Evolutionary conservation across 495 filamentous ascomycete species (phyloP).

Genomic region (Penicillium maclennaniae): DNA sequence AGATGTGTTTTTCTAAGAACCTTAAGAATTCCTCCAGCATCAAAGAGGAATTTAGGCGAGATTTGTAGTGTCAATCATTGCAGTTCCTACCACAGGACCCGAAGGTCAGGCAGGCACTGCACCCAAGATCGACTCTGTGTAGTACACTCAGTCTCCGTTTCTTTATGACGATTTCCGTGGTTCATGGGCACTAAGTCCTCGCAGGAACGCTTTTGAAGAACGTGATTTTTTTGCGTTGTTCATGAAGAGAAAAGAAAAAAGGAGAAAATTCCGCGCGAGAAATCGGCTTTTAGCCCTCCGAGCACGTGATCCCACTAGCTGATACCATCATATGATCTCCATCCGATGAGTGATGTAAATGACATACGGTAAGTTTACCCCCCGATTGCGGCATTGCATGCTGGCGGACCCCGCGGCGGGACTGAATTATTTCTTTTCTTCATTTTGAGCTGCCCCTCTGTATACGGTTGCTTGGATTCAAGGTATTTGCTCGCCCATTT

Average conservation of each 20-base stretch:
- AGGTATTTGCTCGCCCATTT: slow-evolving; percentile 9
- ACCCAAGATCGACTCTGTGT: slow-evolving; percentile 63
- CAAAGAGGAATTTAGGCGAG: slow-evolving; percentile 6
- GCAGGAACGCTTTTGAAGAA: slow-evolving; percentile 63
- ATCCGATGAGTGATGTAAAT: background rate
- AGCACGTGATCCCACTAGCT: slow-evolving; percentile 17
- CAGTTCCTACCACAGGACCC: slow-evolving; percentile 53
- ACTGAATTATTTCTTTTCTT: slow-evolving; percentile 24
- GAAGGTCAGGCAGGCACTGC: slow-evolving; percentile 51
- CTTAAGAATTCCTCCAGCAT: background rate
- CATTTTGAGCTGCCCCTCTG: slow-evolving; percentile 15
- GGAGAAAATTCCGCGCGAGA: background rate
- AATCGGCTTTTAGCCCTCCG: slow-evolving; percentile 16
- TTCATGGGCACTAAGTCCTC: slow-evolving; percentile 55
- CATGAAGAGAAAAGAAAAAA: slow-evolving; percentile 49
- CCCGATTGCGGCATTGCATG: slow-evolving; percentile 24
- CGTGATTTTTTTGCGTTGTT: slow-evolving; percentile 65
- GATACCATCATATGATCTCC: background rate
- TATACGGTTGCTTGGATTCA: slow-evolving; percentile 17
- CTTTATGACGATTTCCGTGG: slow-evolving; percentile 60
- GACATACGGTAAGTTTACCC: slow-evolving; percentile 1
- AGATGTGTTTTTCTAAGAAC: background rate
- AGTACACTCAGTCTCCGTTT: slow-evolving; percentile 54
- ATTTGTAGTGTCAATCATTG: slow-evolving; percentile 67
- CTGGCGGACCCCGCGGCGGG: slow-evolving; percentile 22